Conservation (phyloP, 306 rosid species). For the Pyrus communis region DNA sequence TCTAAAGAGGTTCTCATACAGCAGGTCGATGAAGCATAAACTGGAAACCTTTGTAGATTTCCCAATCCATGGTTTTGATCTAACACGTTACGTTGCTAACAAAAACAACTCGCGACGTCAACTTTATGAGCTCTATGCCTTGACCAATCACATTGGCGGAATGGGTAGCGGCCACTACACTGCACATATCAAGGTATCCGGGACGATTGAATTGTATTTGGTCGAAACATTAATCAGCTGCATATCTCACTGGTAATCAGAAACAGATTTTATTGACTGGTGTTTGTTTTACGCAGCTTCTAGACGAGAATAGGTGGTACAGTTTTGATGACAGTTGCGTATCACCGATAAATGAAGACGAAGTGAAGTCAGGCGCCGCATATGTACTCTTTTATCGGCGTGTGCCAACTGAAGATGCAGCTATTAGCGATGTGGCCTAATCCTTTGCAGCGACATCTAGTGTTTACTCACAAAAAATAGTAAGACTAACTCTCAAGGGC, state of each 20-base stretch:
- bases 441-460: constrained; percentile 14
- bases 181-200: constrained; percentile 78
- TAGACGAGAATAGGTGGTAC: constrained; percentile 91
- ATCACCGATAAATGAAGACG: constrained; percentile 83
- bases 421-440: constrained; percentile 50
- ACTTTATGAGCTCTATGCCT: constrained; percentile 81
- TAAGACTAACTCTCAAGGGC: constrained; percentile 7
- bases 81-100: constrained; percentile 83
- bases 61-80: constrained; percentile 86
- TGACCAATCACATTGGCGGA: constrained; percentile 92
- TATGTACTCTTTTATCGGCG: constrained; percentile 91
- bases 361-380: constrained; percentile 84
- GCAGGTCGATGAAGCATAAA: constrained; percentile 97
- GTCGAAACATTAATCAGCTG: not conserved
- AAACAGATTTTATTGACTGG: not conserved
- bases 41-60: constrained; percentile 90
- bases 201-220: not conserved
- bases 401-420: constrained; percentile 51
- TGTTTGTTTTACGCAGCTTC: constrained; percentile 47
- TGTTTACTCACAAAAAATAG: not conserved
- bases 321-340: constrained; percentile 89
- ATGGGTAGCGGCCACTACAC: constrained; percentile 99
- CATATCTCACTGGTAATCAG: not conserved
- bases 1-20: constrained; percentile 92
- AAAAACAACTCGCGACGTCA: constrained; percentile 70